phyloP scores from a whole-genome alignment of 2,329 filamentous ascomycete species.

The Calonectria pteridis region DNA sequence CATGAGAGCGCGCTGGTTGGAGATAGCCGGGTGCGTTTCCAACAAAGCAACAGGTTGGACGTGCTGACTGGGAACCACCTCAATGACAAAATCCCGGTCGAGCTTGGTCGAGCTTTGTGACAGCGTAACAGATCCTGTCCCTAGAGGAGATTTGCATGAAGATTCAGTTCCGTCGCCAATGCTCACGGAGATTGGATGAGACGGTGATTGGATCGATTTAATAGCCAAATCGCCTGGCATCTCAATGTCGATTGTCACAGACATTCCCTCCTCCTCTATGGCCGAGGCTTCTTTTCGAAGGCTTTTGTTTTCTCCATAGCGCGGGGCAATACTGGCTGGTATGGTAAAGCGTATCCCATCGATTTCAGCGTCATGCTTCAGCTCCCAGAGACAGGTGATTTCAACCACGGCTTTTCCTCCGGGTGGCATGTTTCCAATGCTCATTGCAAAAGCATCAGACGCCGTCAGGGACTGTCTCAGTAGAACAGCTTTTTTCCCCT shows the following conservation, averaged over 20 bases:
- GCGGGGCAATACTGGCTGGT: constrained; percentile 74
- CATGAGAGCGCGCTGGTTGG: constrained; percentile 76
- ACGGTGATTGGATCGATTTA: constrained; percentile 73
- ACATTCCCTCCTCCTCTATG: constrained; percentile 31
- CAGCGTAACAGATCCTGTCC: constrained; percentile 72
- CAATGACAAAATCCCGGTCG: constrained; percentile 74
- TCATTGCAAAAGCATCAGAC: constrained; percentile 76
- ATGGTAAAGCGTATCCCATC: constrained; percentile 78
- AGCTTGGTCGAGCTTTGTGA: constrained; percentile 65
- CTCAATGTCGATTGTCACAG: constrained; percentile 51
- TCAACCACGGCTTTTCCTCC: constrained; percentile 69
- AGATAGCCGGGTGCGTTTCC: constrained; percentile 72
- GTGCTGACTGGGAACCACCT: constrained; percentile 70
- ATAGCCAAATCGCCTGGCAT: constrained; percentile 68
- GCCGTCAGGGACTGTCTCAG: constrained; percentile 71
- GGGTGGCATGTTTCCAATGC: constrained; percentile 75
- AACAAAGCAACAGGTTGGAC: constrained; percentile 72
- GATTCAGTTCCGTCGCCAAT: constrained; percentile 67
- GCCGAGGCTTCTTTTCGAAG: not conserved
- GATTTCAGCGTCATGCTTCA: constrained; percentile 77
- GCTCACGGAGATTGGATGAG: constrained; percentile 74
- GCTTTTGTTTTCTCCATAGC: constrained; percentile 63
- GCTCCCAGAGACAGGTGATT: constrained; percentile 75
- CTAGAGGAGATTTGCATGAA: constrained; percentile 61
- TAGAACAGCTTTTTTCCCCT: constrained; percentile 72